A percentile compares a stretch with the other conserved stretches of the same genome.
These are phyloP conservation scores for Metroxylon sagu DNA, from an alignment of 176 grass and related monocot species.

Conservation along the genomic window DNA sequence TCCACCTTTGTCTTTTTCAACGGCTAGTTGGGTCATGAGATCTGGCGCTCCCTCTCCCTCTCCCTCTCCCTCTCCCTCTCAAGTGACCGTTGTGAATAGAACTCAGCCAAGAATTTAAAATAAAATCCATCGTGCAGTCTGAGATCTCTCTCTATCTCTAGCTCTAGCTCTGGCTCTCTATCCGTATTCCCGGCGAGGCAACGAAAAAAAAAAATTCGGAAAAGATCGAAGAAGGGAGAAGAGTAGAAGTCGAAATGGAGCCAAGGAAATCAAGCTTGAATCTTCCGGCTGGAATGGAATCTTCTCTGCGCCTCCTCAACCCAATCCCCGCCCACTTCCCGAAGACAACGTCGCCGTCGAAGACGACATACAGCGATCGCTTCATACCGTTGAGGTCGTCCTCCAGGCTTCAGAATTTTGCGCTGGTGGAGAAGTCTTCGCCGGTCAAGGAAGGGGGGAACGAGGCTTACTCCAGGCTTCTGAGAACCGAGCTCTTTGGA, in stretches of 20 bases:
- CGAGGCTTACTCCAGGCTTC: conserved; percentile 62
- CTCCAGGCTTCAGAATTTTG: conserved; percentile 89
- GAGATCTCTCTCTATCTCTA: no score
- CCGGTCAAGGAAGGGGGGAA: conserved; percentile 45
- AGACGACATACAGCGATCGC: conserved; percentile 75
- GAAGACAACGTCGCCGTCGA: conserved; percentile 79
- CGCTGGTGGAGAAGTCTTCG: conserved; percentile 38
- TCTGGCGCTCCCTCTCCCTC: no score
- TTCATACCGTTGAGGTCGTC: conserved; percentile 94
- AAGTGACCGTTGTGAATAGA: no score
- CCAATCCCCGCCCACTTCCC: conserved; percentile 26
- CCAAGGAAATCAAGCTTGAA: conserved; percentile 47
- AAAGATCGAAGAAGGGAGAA: not conserved
- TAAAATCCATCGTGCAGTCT: no score
- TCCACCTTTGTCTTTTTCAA: no score
- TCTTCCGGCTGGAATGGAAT: conserved; percentile 63
- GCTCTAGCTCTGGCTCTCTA: no score
- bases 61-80: no score
- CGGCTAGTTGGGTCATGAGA: no score
- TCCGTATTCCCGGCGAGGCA: no score
- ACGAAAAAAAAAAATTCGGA: no score
- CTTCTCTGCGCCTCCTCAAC: conserved; percentile 61
- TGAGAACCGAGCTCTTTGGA: conserved; percentile 80
- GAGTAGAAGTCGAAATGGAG: conserved; percentile 19
- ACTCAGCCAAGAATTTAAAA: no score